phyloP scores from a whole-genome alignment of 805 yeast genomes.

The Ogataea parapolymorpha region DNA sequence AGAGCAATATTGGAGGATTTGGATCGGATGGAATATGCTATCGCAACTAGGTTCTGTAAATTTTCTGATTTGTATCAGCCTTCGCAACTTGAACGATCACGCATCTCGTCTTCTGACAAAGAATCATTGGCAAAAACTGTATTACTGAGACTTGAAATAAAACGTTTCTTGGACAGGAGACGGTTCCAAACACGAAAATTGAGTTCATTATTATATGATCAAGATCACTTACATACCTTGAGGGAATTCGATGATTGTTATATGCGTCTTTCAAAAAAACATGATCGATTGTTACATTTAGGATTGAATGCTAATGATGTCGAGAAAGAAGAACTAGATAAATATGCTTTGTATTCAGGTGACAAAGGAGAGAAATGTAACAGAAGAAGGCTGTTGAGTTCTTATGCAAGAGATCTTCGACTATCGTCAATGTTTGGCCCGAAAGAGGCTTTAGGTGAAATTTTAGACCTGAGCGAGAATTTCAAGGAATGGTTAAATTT shows the following conservation, averaged over 20 bases:
- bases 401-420: slow-evolving; percentile 46
- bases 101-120: no score
- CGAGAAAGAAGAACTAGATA: slow-evolving; percentile 18
- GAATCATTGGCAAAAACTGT: slow-evolving; percentile 46
- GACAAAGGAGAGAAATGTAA: slow-evolving; percentile 20
- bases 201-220: no score
- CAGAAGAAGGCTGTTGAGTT: slow-evolving; percentile 43
- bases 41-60: slow-evolving; percentile 35
- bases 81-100: no score
- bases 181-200: no score
- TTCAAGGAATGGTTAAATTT: slow-evolving; percentile 56
- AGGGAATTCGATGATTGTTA: slow-evolving; percentile 38
- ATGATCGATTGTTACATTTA: slow-evolving; percentile 26
- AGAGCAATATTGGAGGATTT: slow-evolving; percentile 54
- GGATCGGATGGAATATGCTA: slow-evolving; percentile 67
- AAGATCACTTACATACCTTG: slow-evolving; percentile 20
- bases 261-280: slow-evolving; percentile 29
- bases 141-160: slow-evolving; percentile 67
- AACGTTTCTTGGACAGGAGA: slow-evolving; percentile 36
- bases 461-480: slow-evolving; percentile 50
- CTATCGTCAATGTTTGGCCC: slow-evolving; percentile 50
- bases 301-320: slow-evolving; percentile 24
- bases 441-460: slow-evolving; percentile 64
- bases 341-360: slow-evolving; percentile 32
- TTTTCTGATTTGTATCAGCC: no score